phyloP scores from a whole-genome alignment of 2,329 filamentous ascomycete genomes.

The Pseudogymnoascus sp. region DNA sequence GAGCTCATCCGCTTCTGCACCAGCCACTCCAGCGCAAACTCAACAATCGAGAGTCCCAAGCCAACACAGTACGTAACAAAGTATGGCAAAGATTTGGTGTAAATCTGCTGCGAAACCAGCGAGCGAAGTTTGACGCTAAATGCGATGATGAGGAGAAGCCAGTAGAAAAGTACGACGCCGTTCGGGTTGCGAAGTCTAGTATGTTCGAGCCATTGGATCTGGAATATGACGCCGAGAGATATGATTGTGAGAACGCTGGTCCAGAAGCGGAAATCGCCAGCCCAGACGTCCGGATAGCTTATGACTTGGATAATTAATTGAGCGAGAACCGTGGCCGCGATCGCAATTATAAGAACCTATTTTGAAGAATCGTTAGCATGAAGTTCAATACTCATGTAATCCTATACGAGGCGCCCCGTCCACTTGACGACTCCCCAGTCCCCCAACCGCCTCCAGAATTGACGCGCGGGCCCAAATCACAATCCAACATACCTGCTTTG shows the following conservation, averaged over 20 bases:
- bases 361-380: slow-evolving; percentile 12
- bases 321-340: slow-evolving; percentile 49
- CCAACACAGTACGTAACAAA: slow-evolving; percentile 56
- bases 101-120: slow-evolving; percentile 54
- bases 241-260: slow-evolving; percentile 54
- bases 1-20: slow-evolving; percentile 62
- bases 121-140: slow-evolving; percentile 62
- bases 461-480: neutral
- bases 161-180: slow-evolving; percentile 65
- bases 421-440: neutral
- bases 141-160: slow-evolving; percentile 60
- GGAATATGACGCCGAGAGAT: slow-evolving; percentile 56
- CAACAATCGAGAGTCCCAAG: slow-evolving; percentile 50
- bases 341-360: slow-evolving; percentile 49
- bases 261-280: slow-evolving; percentile 64
- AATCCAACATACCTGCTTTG: slow-evolving; percentile 66
- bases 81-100: slow-evolving; percentile 49
- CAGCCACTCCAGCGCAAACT: slow-evolving; percentile 62
- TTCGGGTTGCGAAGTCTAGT: slow-evolving; percentile 62
- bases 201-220: slow-evolving; percentile 64
- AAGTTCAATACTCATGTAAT: slow-evolving; percentile 11
- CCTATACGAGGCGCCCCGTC: slow-evolving; percentile 12
- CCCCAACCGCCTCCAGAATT: neutral
- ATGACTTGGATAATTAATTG: slow-evolving; percentile 58
- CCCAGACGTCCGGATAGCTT: slow-evolving; percentile 51